Percentiles rank a stretch among this genome's conserved stretches.
Conservation (phyloP, 345 rosid species). For the Melaleuca alternifolia region DNA sequence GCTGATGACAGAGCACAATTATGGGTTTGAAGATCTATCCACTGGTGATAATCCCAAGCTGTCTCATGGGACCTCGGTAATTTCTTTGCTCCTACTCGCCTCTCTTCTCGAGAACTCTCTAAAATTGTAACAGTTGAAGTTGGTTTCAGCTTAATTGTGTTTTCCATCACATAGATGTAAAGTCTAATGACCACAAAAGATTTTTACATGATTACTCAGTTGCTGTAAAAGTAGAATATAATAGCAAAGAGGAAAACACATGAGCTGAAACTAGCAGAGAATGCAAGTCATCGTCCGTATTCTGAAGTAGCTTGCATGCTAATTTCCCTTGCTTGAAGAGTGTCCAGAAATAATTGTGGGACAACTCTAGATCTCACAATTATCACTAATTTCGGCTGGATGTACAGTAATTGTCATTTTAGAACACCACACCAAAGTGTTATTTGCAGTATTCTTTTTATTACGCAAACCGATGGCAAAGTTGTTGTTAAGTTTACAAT, state of each 20-base stretch:
- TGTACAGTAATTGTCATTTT: not conserved
- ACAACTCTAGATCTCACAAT: too few species aligned
- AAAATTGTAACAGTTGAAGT: not conserved
- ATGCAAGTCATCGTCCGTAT: not conserved
- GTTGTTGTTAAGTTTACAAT: not conserved
- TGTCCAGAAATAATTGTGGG: not conserved
- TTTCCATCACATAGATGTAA: not conserved
- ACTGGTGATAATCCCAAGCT: not conserved
- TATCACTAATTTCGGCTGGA: not conserved
- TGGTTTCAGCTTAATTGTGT: not conserved
- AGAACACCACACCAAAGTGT: not conserved
- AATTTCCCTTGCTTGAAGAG: not conserved
- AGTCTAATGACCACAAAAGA: not conserved
- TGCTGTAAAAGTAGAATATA: not conserved
- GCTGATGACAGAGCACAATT: accelerated
- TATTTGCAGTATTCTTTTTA: too few species aligned
- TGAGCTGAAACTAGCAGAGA: not conserved
- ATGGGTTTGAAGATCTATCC: not conserved
- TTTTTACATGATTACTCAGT: not conserved
- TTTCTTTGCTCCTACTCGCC: not conserved
- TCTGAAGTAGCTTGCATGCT: not conserved
- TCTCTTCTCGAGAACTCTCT: not conserved
- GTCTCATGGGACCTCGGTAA: not conserved
- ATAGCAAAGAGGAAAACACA: not conserved
- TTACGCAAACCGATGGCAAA: too few species aligned